Base-by-base conservation (phyloP, 768 basidiomycete species). In the Collybia sordida region DNA sequence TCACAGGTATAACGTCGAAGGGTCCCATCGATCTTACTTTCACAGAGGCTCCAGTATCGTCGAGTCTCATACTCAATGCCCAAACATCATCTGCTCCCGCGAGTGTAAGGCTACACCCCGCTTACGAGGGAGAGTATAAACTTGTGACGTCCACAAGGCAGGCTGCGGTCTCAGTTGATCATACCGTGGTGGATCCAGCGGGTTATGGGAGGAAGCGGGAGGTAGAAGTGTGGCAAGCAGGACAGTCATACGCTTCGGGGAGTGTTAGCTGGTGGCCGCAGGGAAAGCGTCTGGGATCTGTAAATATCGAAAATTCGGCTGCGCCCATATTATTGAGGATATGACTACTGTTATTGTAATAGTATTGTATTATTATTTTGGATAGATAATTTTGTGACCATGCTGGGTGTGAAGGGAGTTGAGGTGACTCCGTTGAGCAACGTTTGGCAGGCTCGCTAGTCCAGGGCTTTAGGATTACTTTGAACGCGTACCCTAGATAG, bases 91-190 rank as follows among this genome's bases (percentile, higher is more conserved):
- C 55, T 8, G 49, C 46, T 12, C 51, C 49, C 5, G 56, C 56
- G 0, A 27, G 22, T 14, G 51, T 63, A 11, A 17, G 40, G 18
- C 55, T 63, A 8, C 53, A 55, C 17, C 28, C 44, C 23, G 52
- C 55, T 4, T 61, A 55, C 28, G 60, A 61, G 45, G 62, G 62
- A 6, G 39, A 42, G 2, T 63, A 56, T 47, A 31, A 40, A 9
- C 43, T 52, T 4, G 39, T 27, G 8, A 51, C 60, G 4, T 54
- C 52, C 7, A 25, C 54, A 4, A 39, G 21, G 19, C 56, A 45
- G 4, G 53, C 54, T 1, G 18, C 17, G 2, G 37, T 58, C 9
- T 4, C 19, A 14, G 12, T 47, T 4, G 50, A 55, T 6, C 5
- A 21, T 4, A 42, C 44, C 15, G 42, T 27, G 2, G 53, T 56